A percentile compares a stretch with the other conserved stretches of the same genome.
Evolutionary conservation across 148 eudicot genomes (phyloP).

Genomic region (Linanthus parryae): DNA sequence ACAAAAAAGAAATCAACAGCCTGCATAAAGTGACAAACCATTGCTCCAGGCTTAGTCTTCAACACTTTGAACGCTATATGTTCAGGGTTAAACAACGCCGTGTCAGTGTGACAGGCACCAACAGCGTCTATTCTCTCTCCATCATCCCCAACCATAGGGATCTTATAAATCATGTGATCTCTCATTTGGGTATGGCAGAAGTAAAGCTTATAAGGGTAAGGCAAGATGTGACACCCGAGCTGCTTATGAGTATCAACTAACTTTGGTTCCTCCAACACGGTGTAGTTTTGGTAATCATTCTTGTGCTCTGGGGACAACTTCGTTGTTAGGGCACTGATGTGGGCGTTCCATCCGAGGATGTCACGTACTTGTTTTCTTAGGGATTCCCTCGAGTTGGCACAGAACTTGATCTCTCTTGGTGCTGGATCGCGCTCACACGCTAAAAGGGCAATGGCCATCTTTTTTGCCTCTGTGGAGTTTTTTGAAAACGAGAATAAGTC

Average conservation of each 20-base stretch:
- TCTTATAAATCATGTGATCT: constrained; percentile 29
- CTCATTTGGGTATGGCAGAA: constrained; percentile 54
- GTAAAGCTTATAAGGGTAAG: constrained; percentile 53
- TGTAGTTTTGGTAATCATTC: constrained; percentile 21
- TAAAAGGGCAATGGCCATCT: constrained; percentile 28
- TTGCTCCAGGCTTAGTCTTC: too few species aligned
- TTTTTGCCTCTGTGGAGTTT: constrained; percentile 36
- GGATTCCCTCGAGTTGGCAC: constrained; percentile 44
- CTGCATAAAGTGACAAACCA: too few species aligned
- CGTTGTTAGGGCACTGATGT: constrained; percentile 30
- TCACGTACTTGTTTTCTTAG: constrained; percentile 25
- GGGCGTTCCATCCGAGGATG: constrained; percentile 16
- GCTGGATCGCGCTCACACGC: constrained; percentile 36
- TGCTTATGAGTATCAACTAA: constrained; percentile 28
- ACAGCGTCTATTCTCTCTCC: constrained; percentile 23
- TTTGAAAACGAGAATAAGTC: constrained; percentile 28
- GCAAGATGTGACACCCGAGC: constrained; percentile 58
- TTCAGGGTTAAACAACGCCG: too few species aligned
- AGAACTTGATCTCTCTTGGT: constrained; percentile 32
- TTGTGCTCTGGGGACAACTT: neutral
- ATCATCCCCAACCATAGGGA: constrained; percentile 27
- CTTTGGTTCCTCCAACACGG: constrained; percentile 21
- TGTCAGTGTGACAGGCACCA: constrained; percentile 44
- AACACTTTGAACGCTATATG: too few species aligned
- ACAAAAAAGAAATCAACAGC: too few species aligned